Conservation (phyloP, 192 early-diverging fungal genomes). For the Entophlyctis helioformis region DNA sequence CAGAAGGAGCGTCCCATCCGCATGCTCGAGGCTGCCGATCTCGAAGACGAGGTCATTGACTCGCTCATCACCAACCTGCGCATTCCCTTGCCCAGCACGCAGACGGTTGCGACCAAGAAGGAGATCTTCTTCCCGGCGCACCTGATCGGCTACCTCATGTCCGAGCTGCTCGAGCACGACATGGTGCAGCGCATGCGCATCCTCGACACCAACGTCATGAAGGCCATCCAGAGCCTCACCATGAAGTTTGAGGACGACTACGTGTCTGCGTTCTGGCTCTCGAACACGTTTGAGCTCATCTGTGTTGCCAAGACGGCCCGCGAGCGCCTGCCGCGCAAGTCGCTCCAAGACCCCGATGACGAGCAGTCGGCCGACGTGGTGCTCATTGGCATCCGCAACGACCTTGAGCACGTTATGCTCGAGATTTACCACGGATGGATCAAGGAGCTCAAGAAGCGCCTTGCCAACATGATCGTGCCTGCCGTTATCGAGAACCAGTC, state of each 20-base stretch:
- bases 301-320: slow-evolving; percentile 69
- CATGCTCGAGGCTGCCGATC: slow-evolving; percentile 34
- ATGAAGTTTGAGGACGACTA: slow-evolving; percentile 72
- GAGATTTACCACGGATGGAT: slow-evolving; percentile 98
- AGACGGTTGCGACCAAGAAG: slow-evolving; percentile 61
- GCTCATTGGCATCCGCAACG: slow-evolving; percentile 76
- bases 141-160: slow-evolving; percentile 70
- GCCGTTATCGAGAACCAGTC: slow-evolving; percentile 94
- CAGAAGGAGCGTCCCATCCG: slow-evolving; percentile 22
- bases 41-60: slow-evolving; percentile 73
- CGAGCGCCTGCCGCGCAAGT: slow-evolving; percentile 24
- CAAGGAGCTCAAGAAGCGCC: slow-evolving; percentile 90
- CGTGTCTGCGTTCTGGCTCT: slow-evolving; percentile 91
- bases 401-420: slow-evolving; percentile 80
- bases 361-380: slow-evolving; percentile 58
- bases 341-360: slow-evolving; percentile 9
- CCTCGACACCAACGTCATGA: slow-evolving; percentile 78
- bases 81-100: slow-evolving; percentile 74
- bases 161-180: slow-evolving; percentile 79
- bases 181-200: slow-evolving; percentile 70
- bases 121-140: slow-evolving; percentile 96
- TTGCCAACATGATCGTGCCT: slow-evolving; percentile 89
- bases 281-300: slow-evolving; percentile 90
- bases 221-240: slow-evolving; percentile 38
- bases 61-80: slow-evolving; percentile 80